Evolutionary conservation across 2,329 filamentous ascomycete genomes (phyloP).

Genomic region (Epichloe gansuensis): DNA sequence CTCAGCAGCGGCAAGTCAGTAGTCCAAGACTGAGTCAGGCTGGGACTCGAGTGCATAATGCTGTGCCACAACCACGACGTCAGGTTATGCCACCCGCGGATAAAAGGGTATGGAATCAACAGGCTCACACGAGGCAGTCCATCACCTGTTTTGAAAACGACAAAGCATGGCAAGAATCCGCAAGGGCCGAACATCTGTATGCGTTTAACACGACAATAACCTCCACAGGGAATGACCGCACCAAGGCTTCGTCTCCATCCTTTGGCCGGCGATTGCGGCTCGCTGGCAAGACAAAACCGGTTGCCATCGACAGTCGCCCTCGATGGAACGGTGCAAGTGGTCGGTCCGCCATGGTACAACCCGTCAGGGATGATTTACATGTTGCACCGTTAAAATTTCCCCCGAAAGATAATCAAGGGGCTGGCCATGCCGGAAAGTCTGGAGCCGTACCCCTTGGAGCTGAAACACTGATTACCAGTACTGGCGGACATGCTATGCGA

Average conservation of each 20-base stretch:
- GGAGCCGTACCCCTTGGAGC: conserved; percentile 13
- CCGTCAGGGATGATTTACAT: conserved; percentile 47
- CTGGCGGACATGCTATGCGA: conserved; percentile 19
- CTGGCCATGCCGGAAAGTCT: conserved; percentile 10
- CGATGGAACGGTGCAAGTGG: conserved; percentile 66
- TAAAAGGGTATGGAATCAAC: conserved; percentile 1
- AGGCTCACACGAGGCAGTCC: not conserved
- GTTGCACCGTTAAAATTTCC: conserved; percentile 45
- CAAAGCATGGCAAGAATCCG: not conserved
- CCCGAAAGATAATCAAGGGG: conserved; percentile 34
- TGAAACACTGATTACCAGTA: conserved; percentile 19
- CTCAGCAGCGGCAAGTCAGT: conserved; percentile 5
- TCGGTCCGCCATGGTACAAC: conserved; percentile 48
- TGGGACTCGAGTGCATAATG: not conserved
- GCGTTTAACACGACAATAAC: conserved; percentile 10
- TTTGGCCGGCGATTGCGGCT: conserved; percentile 23
- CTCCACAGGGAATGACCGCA: conserved; percentile 11
- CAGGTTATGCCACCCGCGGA: not conserved
- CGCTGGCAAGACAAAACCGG: conserved; percentile 23
- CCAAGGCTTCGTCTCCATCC: conserved; percentile 16
- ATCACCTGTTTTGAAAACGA: not conserved
- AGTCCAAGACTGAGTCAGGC: not conserved
- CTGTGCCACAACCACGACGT: not conserved
- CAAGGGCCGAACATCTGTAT: not conserved
- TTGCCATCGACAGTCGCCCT: conserved; percentile 32